Evolutionary conservation across 2,329 filamentous ascomycete genomes (phyloP), one percentile per base, ranked within the genome.

Genomic region (Fusarium tjaetaba): DNA sequence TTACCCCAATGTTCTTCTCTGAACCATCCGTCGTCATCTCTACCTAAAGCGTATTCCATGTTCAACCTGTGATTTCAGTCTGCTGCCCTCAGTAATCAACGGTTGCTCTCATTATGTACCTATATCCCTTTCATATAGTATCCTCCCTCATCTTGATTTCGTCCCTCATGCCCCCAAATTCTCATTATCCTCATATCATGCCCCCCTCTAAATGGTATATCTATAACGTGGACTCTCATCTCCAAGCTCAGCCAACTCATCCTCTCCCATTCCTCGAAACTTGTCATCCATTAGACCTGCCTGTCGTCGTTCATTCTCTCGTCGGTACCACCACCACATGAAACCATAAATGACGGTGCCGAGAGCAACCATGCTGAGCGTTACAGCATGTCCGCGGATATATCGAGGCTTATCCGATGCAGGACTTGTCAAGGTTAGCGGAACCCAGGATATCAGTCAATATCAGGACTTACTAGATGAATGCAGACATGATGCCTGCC

Each of bases 401-500:
- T 89, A 92, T n/a, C 88, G 85, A 4, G 90, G 90, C 2, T 80
- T 84, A 55, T 90, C 88, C 1, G 68, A 63, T 18, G 79, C 82
- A 9, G 85, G 82, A 72, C 86, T 88, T 15, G n/a, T n/a, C 32
- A 15, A 55, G n/a, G 61, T 78, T 43, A 78, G 74, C 30, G 42
- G 28, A 28, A 24, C 4, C 10, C 48, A 15, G 7, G 13, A 7
- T 4, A 20, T 14, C 7, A 24, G 22, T 13, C 7, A 4, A 16
- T 13, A 20, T 13, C 13, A 2, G 24, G 20, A 76, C 81, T 74
- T 64, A 84, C 82, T 88, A 88, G 61, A 93, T 89, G 75, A 94
- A 94, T 0, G 91, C 89, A 7, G 91, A 88, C 90, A 94, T 92
- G 72, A 95, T 92, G 5, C 93, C 93, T 16, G 90, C 88, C 22